Conservation (phyloP, 768 basidiomycete genomes). For the Candolleomyces efflorescens region DNA sequence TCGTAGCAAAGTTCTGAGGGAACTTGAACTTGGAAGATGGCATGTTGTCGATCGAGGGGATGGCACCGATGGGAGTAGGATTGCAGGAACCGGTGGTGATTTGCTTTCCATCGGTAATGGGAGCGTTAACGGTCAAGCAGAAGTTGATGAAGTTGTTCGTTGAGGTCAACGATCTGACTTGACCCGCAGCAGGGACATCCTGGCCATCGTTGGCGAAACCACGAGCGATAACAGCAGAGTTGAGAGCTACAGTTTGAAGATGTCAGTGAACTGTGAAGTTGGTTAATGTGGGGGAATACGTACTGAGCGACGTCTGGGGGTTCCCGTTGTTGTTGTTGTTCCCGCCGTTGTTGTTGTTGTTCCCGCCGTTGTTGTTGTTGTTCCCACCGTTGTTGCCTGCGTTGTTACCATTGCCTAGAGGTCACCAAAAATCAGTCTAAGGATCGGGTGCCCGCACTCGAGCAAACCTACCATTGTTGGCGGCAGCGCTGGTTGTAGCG, state of each 20-base stretch:
- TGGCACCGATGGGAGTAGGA: constrained; percentile 46
- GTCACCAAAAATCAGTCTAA: no score
- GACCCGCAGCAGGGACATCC: constrained; percentile 35
- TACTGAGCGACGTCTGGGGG: constrained; percentile 37
- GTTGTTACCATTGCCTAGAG: neutral
- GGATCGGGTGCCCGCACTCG: no score
- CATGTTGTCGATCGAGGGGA: constrained; percentile 39
- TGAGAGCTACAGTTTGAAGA: constrained; percentile 27
- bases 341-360: constrained; percentile 3
- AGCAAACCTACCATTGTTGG: neutral
- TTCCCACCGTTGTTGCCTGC: constrained; percentile 7
- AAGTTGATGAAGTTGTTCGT: constrained; percentile 68
- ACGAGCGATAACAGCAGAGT: constrained; percentile 33
- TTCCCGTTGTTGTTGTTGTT: constrained; percentile 7
- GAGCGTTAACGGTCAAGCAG: constrained; percentile 37
- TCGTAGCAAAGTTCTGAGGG: constrained; percentile 34
- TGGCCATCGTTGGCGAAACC: constrained; percentile 45
- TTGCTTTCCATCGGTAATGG: constrained; percentile 50
- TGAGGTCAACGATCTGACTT: constrained; percentile 48
- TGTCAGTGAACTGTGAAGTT: neutral
- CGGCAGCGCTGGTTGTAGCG: neutral
- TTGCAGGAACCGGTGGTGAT: constrained; percentile 49
- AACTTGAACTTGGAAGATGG: constrained; percentile 46
- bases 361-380: constrained; percentile 5
- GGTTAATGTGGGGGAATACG: constrained; percentile 2